Conservation (phyloP, 768 basidiomycete species). For the Rhizopogon vinicolor region DNA sequence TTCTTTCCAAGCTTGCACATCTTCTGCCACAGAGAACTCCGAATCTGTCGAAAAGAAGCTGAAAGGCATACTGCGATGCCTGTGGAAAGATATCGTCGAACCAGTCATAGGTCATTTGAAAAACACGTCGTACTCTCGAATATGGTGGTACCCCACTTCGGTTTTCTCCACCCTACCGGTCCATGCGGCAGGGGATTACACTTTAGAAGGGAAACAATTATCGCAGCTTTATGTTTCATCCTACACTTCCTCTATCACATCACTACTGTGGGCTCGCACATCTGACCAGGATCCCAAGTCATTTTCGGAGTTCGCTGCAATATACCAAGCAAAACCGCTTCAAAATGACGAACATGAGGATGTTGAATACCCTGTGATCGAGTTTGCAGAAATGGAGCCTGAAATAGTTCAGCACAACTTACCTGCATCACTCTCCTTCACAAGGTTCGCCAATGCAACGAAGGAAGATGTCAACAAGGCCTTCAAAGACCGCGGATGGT, state of each 20-base stretch:
- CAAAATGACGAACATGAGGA: not conserved
- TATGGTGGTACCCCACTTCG: constrained; percentile 11
- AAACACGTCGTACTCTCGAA: not conserved
- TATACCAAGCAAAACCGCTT: constrained; percentile 2
- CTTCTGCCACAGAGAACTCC: not conserved
- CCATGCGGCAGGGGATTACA: constrained; percentile 12
- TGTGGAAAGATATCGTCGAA: constrained; percentile 1
- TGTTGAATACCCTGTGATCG: not conserved
- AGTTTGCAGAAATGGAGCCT: not conserved
- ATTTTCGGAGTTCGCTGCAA: not conserved
- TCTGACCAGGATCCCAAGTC: not conserved
- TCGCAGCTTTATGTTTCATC: constrained; percentile 5
- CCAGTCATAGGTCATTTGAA: constrained; percentile 2
- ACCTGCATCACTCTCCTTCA: not conserved
- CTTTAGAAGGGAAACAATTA: not conserved
- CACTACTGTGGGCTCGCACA: constrained; percentile 9
- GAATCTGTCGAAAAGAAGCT: not conserved
- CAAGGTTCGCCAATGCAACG: not conserved
- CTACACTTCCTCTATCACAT: constrained; percentile 7
- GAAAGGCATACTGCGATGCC: not conserved
- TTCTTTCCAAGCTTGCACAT: not conserved
- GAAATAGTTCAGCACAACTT: not conserved
- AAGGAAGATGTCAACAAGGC: not conserved
- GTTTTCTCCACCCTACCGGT: constrained; percentile 7
- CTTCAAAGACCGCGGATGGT: constrained; percentile 8